Percentiles rank a stretch among this genome's conserved stretches.
phyloP scores from a whole-genome alignment of 31 red algal species.

The Asparagopsis taxiformis region DNA sequence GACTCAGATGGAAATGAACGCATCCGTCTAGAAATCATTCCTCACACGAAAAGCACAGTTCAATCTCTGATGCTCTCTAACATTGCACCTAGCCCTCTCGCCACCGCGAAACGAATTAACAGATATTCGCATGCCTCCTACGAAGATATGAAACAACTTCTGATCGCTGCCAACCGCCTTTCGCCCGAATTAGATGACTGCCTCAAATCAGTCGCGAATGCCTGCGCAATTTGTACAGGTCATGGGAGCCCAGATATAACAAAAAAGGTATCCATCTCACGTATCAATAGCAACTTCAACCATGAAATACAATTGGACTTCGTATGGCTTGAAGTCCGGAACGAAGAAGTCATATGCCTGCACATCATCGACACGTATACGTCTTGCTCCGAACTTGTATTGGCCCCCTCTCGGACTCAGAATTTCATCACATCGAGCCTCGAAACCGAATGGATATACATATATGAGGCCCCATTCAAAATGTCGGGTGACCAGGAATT shows the following conservation, averaged over 20 bases:
- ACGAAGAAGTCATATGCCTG: conserved; percentile 8
- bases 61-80: not conserved
- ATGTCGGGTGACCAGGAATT: conserved; percentile 20
- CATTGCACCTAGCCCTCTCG: not conserved
- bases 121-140: not conserved
- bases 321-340: not conserved
- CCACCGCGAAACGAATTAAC: not conserved
- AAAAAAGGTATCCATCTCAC: conserved; percentile 23
- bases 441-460: conserved; percentile 6
- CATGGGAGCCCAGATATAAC: conserved; percentile 3
- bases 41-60: conserved; percentile 2
- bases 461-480: not conserved
- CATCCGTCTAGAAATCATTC: conserved; percentile 15
- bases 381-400: not conserved
- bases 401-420: not conserved
- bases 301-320: conserved; percentile 29
- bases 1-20: not conserved
- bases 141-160: not conserved
- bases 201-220: not conserved
- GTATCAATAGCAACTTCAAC: conserved; percentile 48
- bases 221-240: conserved; percentile 38
- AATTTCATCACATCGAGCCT: not conserved
- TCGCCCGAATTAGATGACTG: not conserved
- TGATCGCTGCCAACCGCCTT: not conserved
- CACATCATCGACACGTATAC: conserved; percentile 16